phyloP scores from a whole-genome alignment of 805 yeast genomes.

The Cyberlindnera mississippiensis region DNA sequence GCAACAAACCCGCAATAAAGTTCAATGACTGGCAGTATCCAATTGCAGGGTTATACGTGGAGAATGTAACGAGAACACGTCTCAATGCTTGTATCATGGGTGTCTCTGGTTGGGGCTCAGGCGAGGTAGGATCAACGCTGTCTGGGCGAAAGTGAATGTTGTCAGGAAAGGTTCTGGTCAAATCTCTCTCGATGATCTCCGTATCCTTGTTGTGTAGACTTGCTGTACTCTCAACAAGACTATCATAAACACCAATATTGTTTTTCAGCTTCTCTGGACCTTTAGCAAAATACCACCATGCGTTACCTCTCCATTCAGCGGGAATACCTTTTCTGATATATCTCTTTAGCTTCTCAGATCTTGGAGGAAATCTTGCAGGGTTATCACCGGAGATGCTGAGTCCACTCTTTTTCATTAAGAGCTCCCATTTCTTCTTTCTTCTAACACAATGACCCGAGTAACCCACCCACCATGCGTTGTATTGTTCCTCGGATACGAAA shows the following conservation, averaged over 20 bases:
- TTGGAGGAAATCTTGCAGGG: conserved; percentile 72
- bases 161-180: conserved; percentile 94
- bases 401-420: conserved; percentile 65
- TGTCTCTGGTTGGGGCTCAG: conserved; percentile 42
- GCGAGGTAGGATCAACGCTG: conserved; percentile 10
- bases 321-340: conserved; percentile 91
- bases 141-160: conserved; percentile 68
- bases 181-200: conserved; percentile 90
- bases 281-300: conserved; percentile 93
- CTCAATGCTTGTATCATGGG: conserved; percentile 67
- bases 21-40: conserved; percentile 97
- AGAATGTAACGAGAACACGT: conserved; percentile 78
- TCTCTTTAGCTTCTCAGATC: conserved; percentile 72
- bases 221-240: conserved; percentile 55
- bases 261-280: conserved; percentile 72
- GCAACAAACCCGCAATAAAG: conserved; percentile 81
- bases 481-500: conserved; percentile 49
- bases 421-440: conserved; percentile 75
- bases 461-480: conserved; percentile 70
- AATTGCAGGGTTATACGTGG: conserved; percentile 79
- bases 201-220: conserved; percentile 64
- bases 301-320: conserved; percentile 94
- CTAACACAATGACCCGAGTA: conserved; percentile 61
- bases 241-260: conserved; percentile 71
- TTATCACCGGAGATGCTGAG: conserved; percentile 42